Conservation (phyloP, 2,329 filamentous ascomycete species). For the Clathrospora elynae region DNA sequence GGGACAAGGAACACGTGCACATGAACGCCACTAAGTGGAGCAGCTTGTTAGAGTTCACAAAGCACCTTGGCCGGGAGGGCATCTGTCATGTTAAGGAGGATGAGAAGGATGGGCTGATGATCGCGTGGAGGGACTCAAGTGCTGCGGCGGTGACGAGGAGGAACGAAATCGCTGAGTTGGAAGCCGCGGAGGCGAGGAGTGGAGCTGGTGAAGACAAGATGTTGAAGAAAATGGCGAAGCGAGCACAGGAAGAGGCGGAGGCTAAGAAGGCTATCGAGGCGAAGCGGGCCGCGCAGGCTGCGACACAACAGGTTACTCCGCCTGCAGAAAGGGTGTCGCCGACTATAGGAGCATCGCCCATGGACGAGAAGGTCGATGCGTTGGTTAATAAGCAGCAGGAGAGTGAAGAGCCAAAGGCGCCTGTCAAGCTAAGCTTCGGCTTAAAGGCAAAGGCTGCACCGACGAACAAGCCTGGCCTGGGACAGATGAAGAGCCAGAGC, state of each 20-base stretch:
- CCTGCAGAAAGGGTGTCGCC: slow-evolving; percentile 35
- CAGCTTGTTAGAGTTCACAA: slow-evolving; percentile 86
- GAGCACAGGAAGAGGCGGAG: slow-evolving; percentile 66
- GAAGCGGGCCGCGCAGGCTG: slow-evolving; percentile 52
- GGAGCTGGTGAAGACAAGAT: slow-evolving; percentile 85
- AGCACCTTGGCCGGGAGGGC: slow-evolving; percentile 81
- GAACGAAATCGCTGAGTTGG: slow-evolving; percentile 81
- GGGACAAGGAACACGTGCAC: slow-evolving; percentile 72
- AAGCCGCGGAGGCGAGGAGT: slow-evolving; percentile 86
- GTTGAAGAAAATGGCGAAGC: slow-evolving; percentile 81
- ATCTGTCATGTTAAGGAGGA: slow-evolving; percentile 85
- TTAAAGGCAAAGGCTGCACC: slow-evolving; percentile 37
- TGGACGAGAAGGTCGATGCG: slow-evolving; percentile 53
- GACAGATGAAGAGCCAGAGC: slow-evolving; percentile 45
- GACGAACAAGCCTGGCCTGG: slow-evolving; percentile 33
- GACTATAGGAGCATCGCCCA: slow-evolving; percentile 36
- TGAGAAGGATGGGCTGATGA: slow-evolving; percentile 81
- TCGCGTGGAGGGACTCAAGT: slow-evolving; percentile 90
- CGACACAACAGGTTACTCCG: slow-evolving; percentile 36
- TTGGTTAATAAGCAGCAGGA: slow-evolving; percentile 79
- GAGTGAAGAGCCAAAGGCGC: slow-evolving; percentile 56
- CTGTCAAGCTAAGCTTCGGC: slow-evolving; percentile 43
- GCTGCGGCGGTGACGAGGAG: slow-evolving; percentile 80
- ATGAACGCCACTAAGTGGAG: slow-evolving; percentile 94
- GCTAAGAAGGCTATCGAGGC: slow-evolving; percentile 45